Evolutionary conservation across 345 rosid genomes (phyloP).

Genomic region (Salix koriyanagi): DNA sequence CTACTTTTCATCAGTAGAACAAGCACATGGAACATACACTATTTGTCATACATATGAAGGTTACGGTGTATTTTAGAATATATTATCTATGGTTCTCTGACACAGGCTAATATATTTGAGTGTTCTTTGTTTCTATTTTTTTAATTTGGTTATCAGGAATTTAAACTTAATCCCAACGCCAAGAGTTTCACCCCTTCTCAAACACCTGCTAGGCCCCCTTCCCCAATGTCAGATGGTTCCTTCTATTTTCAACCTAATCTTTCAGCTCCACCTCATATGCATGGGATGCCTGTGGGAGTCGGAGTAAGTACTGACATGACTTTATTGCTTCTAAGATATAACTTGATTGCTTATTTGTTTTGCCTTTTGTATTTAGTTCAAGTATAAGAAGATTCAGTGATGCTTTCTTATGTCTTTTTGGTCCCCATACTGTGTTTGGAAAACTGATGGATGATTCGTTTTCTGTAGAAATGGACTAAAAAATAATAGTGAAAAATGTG

Average conservation of each 20-base stretch:
- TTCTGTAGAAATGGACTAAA: not conserved
- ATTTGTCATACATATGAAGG: not conserved
- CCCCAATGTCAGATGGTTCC: constrained; percentile 62
- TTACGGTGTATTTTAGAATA: not conserved
- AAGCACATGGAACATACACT: not conserved
- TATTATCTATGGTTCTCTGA: not conserved
- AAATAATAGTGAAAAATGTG: not conserved
- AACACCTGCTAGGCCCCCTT: constrained; percentile 48
- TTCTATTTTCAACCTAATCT: constrained; percentile 53
- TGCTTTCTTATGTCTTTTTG: not conserved
- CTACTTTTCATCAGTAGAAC: not conserved
- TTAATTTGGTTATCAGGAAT: constrained; percentile 55
- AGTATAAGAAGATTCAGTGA: not conserved
- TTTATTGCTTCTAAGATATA: not conserved
- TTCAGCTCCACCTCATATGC: constrained; percentile 58
- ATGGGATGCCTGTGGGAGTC: constrained; percentile 59
- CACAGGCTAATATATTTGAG: constrained; percentile 4
- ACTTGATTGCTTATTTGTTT: not conserved
- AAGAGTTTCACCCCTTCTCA: constrained; percentile 73
- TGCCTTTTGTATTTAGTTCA: not conserved
- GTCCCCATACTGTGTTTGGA: not conserved
- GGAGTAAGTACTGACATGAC: constrained; percentile 50
- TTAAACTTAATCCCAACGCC: constrained; percentile 87
- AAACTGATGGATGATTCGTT: not conserved
- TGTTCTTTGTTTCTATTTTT: not conserved